phyloP scores from a whole-genome alignment of 306 rosid species.

The Delonix regia region DNA sequence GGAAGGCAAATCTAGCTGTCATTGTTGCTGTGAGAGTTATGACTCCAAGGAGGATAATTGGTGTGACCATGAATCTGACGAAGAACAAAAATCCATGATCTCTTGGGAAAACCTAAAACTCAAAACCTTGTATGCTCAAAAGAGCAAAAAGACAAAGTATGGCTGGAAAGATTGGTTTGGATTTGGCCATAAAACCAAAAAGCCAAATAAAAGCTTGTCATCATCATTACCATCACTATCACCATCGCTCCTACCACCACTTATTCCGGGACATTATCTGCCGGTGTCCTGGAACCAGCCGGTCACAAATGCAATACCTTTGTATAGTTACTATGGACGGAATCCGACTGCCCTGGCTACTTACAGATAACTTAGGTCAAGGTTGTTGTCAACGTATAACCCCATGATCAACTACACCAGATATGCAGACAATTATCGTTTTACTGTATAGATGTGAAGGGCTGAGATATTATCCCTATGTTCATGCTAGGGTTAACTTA shows the following conservation, averaged over 20 bases:
- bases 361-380: neutral
- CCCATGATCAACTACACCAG: conserved; percentile 37
- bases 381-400: neutral
- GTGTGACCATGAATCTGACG: neutral
- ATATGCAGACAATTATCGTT: conserved; percentile 35
- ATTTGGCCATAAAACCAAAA: neutral
- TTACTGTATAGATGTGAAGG: neutral
- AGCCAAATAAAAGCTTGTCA: neutral
- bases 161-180: neutral
- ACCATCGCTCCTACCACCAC: neutral
- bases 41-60: neutral
- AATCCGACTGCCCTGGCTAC: neutral
- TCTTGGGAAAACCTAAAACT: neutral
- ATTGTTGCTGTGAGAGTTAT: neutral
- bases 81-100: neutral
- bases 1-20: neutral
- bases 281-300: neutral
- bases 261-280: neutral
- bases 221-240: neutral
- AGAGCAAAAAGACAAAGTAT: neutral
- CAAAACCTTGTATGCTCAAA: neutral
- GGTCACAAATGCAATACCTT: neutral
- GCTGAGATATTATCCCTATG: neutral
- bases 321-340: neutral
- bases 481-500: no score